Percentiles rank a stretch among this genome's conserved stretches.
Evolutionary conservation across 345 rosid species (phyloP).

Genomic region (Durio zibethinus): DNA sequence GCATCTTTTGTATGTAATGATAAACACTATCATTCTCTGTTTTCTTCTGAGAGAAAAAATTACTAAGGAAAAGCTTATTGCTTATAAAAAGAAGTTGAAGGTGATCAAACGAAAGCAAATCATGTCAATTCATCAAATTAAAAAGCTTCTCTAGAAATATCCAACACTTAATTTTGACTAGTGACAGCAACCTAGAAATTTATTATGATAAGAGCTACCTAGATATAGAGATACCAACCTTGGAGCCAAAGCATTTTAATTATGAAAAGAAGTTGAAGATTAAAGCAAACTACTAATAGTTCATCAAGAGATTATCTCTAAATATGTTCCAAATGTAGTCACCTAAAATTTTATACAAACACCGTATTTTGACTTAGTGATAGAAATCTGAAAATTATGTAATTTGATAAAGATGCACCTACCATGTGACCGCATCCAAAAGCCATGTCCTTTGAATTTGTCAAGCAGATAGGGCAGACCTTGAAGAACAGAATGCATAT

Average conservation of each 20-base stretch:
- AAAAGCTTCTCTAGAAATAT: not conserved
- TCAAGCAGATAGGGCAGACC: constrained; percentile 96
- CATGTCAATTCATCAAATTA: not conserved
- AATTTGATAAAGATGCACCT: constrained; percentile 29
- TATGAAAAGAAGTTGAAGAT: not conserved
- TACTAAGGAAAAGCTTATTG: not conserved
- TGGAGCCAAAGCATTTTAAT: not conserved
- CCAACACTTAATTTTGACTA: not conserved
- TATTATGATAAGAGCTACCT: not conserved
- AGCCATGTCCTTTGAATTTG: constrained; percentile 90
- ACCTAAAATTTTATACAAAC: not conserved
- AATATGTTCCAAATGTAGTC: not conserved
- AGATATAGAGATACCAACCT: not conserved
- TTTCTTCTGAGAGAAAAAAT: not conserved
- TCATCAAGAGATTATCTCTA: not conserved
- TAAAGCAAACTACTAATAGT: not conserved
- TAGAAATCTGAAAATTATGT: not conserved
- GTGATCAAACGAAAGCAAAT: not conserved
- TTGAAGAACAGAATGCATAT: constrained; percentile 26
- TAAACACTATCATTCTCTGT: not conserved
- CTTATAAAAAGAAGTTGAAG: not conserved
- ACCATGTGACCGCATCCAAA: constrained; percentile 94
- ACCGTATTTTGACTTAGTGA: not conserved
- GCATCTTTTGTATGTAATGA: not conserved
- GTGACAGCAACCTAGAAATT: not conserved